Evolutionary conservation across 2,329 filamentous ascomycete species (phyloP).

Genomic region (Beauveria rudraprayagi): DNA sequence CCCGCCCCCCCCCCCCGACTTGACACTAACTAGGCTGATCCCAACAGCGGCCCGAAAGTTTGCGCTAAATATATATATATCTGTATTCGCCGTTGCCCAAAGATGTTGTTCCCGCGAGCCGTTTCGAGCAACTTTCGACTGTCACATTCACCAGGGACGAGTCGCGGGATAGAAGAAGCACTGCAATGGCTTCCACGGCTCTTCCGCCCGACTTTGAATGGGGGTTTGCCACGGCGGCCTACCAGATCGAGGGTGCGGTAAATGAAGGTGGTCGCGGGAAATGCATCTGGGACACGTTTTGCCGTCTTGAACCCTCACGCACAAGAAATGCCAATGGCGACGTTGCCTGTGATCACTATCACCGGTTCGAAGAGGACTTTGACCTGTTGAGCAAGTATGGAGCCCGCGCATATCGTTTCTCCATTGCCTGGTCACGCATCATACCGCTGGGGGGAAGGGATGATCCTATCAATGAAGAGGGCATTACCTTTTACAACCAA

Average conservation of each 20-base stretch:
- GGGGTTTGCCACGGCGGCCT: conserved; percentile 35
- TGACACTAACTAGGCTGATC: background rate
- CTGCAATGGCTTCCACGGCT: background rate
- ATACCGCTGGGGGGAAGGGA: conserved; percentile 56
- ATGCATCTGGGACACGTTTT: conserved; percentile 36
- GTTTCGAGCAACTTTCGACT: background rate
- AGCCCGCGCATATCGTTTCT: conserved; percentile 56
- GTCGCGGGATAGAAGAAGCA: background rate
- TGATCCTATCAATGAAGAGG: conserved; percentile 54
- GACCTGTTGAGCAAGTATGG: conserved; percentile 50
- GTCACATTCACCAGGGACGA: background rate
- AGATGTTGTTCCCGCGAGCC: background rate
- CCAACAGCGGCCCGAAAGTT: background rate
- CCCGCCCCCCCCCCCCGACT: no score
- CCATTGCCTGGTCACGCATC: conserved; percentile 57
- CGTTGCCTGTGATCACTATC: conserved; percentile 37
- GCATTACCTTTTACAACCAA: conserved; percentile 50
- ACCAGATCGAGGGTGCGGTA: conserved; percentile 38
- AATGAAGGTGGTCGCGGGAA: conserved; percentile 31
- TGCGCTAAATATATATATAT: background rate
- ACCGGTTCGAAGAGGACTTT: conserved; percentile 44
- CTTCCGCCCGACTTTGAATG: conserved; percentile 30
- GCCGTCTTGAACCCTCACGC: conserved; percentile 31
- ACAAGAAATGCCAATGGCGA: conserved; percentile 37
- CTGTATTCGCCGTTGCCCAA: background rate